Base-by-base conservation (phyloP, 2,329 filamentous ascomycete genomes). In the Trichophyton rubrum region DNA sequence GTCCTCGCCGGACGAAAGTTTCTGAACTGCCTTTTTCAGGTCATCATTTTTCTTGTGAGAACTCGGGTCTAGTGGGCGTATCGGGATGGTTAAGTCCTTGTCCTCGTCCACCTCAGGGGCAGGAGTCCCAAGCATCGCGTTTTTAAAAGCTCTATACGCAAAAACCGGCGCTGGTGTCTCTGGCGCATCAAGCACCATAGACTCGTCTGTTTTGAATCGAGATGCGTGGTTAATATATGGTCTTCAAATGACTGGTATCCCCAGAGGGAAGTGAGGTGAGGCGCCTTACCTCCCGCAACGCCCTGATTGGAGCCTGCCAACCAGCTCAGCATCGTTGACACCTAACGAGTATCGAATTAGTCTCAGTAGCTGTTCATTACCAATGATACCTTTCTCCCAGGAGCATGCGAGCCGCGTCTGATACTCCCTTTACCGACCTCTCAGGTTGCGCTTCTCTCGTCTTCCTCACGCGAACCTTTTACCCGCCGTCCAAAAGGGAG, bases 111-210 rank as follows among this genome's bases (percentile, higher is more conserved):
- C 86, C 65, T 85, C 74, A 9, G 78, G 78, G 22, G 79, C 82
- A 55, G 83, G 84, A 8, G 80, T 75, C 38, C 85, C 82, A 61
- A 80, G 68, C 61, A 76, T 72, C 47, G 72, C 62, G 70, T 80
- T 79, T 71, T 84, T 79, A 75, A 86, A 84, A 15, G 85, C 85
- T 67, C 84, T 84, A 60, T 85, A 80, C 17, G 84, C 84, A 69
- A 87, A 87, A 22, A 86, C 77, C 55, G 83, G 83, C 55, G 83
- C 84, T 7, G 85, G 84, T 0, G 85, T 86, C 65, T 85, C 82
- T 57, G 83, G 84, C 5, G 80, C 74, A 47, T 85, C 82, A 62
- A 79, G 67, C 62, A 75, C 71, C 22, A 60, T 57, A 20, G 57
- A 61, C 20, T 60, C 60, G 38, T 62, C 62, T 63, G 30, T 41